Conservation (phyloP, 192 early-diverging fungal genomes). For the Oehlia diaphana region DNA sequence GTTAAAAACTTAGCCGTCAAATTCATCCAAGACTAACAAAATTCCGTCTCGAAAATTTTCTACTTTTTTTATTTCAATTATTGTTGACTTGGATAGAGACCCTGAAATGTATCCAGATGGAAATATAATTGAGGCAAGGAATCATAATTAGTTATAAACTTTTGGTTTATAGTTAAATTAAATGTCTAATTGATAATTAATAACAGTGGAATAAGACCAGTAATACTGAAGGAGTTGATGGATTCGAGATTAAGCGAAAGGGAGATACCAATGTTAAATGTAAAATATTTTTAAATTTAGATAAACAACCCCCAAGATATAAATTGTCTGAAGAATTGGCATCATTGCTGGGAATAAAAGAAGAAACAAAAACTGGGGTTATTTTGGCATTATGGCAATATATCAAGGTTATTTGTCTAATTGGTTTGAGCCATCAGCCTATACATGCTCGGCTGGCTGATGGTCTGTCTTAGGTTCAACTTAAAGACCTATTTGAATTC, state of each 20-base stretch:
- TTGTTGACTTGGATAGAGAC: conserved; percentile 84
- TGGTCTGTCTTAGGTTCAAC: no score
- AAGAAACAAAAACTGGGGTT: conserved; percentile 70
- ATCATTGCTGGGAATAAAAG: conserved; percentile 74
- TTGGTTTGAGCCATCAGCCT: neutral
- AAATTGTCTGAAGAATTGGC: conserved; percentile 75
- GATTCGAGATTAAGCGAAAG: conserved; percentile 90
- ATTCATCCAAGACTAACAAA: conserved; percentile 59
- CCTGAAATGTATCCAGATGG: conserved; percentile 75
- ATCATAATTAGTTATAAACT: neutral
- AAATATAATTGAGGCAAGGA: conserved; percentile 68
- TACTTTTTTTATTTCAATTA: conserved; percentile 78
- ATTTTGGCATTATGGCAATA: conserved; percentile 95
- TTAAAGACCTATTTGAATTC: neutral
- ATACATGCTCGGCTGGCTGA: no score
- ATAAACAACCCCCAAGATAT: conserved; percentile 77
- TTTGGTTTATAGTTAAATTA: neutral
- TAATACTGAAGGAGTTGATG: conserved; percentile 64
- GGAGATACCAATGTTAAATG: conserved; percentile 83
- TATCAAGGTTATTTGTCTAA: conserved; percentile 65
- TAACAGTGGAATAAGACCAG: conserved; percentile 60
- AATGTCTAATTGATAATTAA: neutral
- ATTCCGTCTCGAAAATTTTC: conserved; percentile 79
- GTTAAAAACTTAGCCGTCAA: conserved; percentile 32
- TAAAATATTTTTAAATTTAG: conserved; percentile 78